These are phyloP conservation scores for Eutypella sp. DNA, from an alignment of 2,329 filamentous ascomycete genomes.

Conservation along the genomic window DNA sequence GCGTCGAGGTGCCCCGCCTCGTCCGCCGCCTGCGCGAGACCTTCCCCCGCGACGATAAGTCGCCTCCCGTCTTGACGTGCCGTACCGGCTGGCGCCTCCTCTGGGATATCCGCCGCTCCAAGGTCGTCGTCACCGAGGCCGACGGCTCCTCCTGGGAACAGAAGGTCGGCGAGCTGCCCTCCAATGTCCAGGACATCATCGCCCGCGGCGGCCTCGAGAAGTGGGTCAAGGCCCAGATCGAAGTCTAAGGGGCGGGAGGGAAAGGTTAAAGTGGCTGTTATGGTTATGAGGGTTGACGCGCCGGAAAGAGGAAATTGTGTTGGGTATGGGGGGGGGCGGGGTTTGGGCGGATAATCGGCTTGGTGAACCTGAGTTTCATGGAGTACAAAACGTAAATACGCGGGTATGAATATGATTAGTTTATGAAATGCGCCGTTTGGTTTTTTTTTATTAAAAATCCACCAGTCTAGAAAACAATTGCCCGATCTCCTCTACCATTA, in stretches of 20 bases:
- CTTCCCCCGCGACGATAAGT: conserved; percentile 42
- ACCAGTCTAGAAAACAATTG: too few species aligned
- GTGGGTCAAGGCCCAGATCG: conserved; percentile 73
- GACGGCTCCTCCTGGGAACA: conserved; percentile 67
- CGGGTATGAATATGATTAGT: too few species aligned
- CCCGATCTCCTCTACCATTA: too few species aligned
- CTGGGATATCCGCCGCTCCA: conserved; percentile 74
- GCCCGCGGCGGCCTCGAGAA: conserved; percentile 72
- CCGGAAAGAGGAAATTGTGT: too few species aligned
- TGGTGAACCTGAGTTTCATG: too few species aligned
- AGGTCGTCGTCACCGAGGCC: conserved; percentile 65
- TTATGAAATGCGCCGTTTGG: too few species aligned
- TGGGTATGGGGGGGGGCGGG: too few species aligned
- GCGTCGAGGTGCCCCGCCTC: conserved; percentile 63
- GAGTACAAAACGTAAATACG: too few species aligned
- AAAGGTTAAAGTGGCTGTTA: too few species aligned
- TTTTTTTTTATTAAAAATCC: too few species aligned
- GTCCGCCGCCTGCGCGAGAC: conserved; percentile 60
- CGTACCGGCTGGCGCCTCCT: conserved; percentile 78
- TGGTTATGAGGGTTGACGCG: too few species aligned
- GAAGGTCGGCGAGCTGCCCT: conserved; percentile 76
- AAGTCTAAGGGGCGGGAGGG: conserved; percentile 4
- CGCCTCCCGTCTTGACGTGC: conserved; percentile 56
- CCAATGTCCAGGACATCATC: conserved; percentile 84
- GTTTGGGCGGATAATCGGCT: too few species aligned